Base-by-base conservation (phyloP, 2,329 filamentous ascomycete species). In the Leptosphaerulina australis region DNA sequence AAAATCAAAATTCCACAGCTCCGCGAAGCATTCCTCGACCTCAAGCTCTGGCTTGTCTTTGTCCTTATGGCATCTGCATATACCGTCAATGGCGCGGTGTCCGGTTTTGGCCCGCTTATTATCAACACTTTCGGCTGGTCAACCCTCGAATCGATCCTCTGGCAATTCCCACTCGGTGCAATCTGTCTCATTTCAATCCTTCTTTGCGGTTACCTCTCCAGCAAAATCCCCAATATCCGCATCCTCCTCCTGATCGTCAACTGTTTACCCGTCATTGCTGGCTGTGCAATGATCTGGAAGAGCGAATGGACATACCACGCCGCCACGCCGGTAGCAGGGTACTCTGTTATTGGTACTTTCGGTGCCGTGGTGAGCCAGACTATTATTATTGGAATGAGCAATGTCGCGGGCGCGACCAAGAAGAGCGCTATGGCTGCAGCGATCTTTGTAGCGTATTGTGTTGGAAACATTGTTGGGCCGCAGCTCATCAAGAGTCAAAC, bases 321-420 rank as follows among this genome's bases (percentile, higher is more conserved):
- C 0, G 82, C 81, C 0, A 81, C 82, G 0, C 88, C 88, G 0
- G 84, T 91, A 0, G 80, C 83, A 0, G 88, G 88, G 0, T 91
- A 90, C 67, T 83, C 84, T 0, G 80, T 91, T 26, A 87, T 86
- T 2, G 88, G 88, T 0, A 88, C 86, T 57, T 91, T 90, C 56
- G 87, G 87, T 0, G 84, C 83, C 0, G 86, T 88, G 0, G 87
- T 88, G 0, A 86, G 83, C 33, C 74, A 83, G n/a, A 79, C 81
- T 2, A 82, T 85, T 31, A 77, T 77, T 0, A 64, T 84, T 2
- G 81, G 80, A 0, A 83, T 83, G 77, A 82, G 83, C 9, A 91
- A 91, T 57, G 86, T 91, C 0, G 87, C 88, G 0, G 88, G 88
- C 12, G 82, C 88, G 18, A 91, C 88, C 0, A 91, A 91, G 75